These are phyloP conservation scores for Rhizomucor miehei DNA, from an alignment of 371 early-diverging fungal genomes.

Conservation along the genomic window DNA sequence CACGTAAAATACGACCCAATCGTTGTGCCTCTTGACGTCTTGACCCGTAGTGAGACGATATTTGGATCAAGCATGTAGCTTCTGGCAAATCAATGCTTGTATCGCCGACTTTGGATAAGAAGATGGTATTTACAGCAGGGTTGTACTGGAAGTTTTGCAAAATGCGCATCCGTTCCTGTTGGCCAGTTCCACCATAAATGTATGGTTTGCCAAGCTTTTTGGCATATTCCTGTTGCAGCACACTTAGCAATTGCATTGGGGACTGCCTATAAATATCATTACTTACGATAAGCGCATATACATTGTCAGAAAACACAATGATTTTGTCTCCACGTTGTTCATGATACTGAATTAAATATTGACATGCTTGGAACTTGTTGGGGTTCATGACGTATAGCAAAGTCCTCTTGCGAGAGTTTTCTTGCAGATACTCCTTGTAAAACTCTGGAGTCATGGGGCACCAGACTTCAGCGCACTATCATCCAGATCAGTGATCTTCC, in stretches of 20 bases:
- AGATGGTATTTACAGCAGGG: constrained; percentile 93
- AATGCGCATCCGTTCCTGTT: constrained; percentile 95
- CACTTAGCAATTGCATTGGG: neutral
- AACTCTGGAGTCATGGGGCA: constrained; percentile 99
- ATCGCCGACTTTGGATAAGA: constrained; percentile 99
- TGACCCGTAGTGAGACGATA: constrained; percentile 99
- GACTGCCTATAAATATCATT: neutral
- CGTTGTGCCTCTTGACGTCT: constrained; percentile 99
- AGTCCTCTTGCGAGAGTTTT: constrained; percentile 74
- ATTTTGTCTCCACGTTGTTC: constrained; percentile 98
- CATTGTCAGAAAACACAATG: constrained; percentile 99
- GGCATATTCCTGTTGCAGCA: constrained; percentile 77
- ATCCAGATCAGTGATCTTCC: too few relatives aligned
- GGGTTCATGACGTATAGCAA: constrained; percentile 99
- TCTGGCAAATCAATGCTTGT: constrained; percentile 99
- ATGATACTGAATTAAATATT: constrained; percentile 96
- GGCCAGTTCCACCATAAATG: constrained; percentile 97
- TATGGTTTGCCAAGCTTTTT: constrained; percentile 87
- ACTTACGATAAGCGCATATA: constrained; percentile 89
- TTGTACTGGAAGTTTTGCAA: constrained; percentile 96
- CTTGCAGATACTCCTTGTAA: constrained; percentile 92
- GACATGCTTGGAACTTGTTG: constrained; percentile 96
- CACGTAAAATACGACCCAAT: constrained; percentile 94
- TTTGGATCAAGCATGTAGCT: constrained; percentile 99
- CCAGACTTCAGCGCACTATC: constrained; percentile 98